These are phyloP conservation scores for Lotus japonicus DNA, from an alignment of 306 rosid species.

Conservation along the genomic window DNA sequence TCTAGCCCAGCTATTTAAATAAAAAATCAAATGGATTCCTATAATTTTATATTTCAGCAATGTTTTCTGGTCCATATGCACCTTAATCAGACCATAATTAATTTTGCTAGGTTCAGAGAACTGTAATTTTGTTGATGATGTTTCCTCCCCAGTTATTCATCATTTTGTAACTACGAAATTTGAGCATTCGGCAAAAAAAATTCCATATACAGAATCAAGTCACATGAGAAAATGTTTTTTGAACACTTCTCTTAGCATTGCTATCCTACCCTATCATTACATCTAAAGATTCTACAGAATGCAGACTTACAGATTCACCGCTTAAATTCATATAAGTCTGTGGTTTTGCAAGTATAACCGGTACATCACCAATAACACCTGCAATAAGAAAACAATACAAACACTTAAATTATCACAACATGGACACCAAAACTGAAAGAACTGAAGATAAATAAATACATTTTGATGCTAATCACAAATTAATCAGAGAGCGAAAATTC, in stretches of 20 bases:
- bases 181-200: neutral
- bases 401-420: neutral
- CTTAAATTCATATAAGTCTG: constrained; percentile 92
- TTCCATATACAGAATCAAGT: neutral
- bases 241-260: neutral
- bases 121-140: neutral
- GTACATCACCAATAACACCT: constrained; percentile 77
- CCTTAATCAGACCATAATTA: neutral
- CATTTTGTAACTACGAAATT: neutral
- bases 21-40: neutral
- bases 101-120: neutral
- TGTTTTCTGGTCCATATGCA: neutral
- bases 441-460: neutral
- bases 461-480: neutral
- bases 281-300: constrained; percentile 18
- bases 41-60: neutral
- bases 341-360: constrained; percentile 84
- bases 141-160: neutral
- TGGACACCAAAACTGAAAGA: neutral
- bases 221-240: neutral
- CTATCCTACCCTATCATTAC: neutral
- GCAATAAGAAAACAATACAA: constrained; percentile 20
- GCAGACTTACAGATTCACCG: constrained; percentile 94
- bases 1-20: neutral
- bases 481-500: neutral